Conservation (phyloP, 768 basidiomycete species). For the Dioszegia aurantiaca region DNA sequence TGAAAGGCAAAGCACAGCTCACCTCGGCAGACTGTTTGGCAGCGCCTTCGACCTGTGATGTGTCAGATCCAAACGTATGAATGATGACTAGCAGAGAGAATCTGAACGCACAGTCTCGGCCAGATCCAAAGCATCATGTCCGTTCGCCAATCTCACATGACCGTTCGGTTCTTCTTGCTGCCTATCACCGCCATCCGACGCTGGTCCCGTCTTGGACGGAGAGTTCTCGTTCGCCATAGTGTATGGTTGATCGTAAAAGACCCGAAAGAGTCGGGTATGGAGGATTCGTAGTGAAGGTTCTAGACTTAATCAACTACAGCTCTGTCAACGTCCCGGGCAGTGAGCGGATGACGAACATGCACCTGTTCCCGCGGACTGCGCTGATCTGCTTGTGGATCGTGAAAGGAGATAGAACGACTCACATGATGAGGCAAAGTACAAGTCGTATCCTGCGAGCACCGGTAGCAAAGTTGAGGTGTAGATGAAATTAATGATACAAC, state of each 20-base stretch:
- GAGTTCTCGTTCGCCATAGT: conserved; percentile 12
- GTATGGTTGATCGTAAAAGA: not conserved
- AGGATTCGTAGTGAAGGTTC: conserved; percentile 1
- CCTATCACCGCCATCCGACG: conserved; percentile 2
- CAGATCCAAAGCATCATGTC: conserved; percentile 44
- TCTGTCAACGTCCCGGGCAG: too few relatives aligned
- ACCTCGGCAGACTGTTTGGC: conserved; percentile 38
- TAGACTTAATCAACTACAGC: not conserved
- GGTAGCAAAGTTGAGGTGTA: not conserved
- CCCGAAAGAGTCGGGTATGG: not conserved
- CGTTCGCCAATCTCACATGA: conserved; percentile 17
- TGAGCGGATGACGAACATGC: not conserved
- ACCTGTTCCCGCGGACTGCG: too few relatives aligned
- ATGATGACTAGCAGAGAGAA: not conserved
- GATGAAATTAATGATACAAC: conserved; percentile 11
- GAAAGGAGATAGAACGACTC: too few relatives aligned
- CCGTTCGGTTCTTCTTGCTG: not conserved
- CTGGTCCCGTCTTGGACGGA: not conserved
- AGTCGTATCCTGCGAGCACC: not conserved
- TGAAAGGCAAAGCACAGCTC: not conserved
- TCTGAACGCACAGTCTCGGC: conserved; percentile 39
- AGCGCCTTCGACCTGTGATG: conserved; percentile 23
- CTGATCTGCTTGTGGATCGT: too few relatives aligned
- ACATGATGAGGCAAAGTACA: too few relatives aligned
- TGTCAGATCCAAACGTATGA: too few relatives aligned